Evolutionary conservation across 345 rosid genomes (phyloP).

Genomic region (Eucalyptus regnans): DNA sequence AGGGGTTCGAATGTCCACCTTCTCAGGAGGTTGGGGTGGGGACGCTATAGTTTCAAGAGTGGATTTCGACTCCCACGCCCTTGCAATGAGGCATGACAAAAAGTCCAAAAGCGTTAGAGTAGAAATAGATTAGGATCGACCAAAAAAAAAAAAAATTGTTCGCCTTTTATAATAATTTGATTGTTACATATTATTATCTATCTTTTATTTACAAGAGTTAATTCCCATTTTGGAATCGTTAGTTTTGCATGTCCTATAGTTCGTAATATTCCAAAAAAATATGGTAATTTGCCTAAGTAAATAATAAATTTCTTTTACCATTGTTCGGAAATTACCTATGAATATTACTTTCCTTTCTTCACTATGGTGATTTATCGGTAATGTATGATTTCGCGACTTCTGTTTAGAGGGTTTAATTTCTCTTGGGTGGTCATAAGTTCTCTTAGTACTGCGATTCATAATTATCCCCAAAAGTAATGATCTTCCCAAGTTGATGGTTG

Average conservation of each 20-base stretch:
- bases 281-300: not conserved
- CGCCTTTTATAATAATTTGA: fast-evolving
- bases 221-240: not conserved
- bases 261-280: not conserved
- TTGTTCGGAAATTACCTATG: not conserved
- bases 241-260: not conserved
- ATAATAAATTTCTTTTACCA: not conserved
- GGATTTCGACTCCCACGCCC: too few species aligned
- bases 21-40: too few species aligned
- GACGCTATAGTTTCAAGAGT: too few species aligned
- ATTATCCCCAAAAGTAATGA: not conserved
- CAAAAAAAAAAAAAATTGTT: too few species aligned
- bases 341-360: not conserved
- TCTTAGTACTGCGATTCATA: not conserved
- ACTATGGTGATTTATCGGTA: not conserved
- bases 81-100: too few species aligned
- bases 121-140: too few species aligned
- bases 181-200: too few species aligned
- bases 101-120: too few species aligned
- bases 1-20: too few species aligned
- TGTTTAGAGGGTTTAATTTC: not conserved
- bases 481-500: not conserved
- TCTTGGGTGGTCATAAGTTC: not conserved
- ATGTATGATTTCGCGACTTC: not conserved
- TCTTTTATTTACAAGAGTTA: fast-evolving